Evolutionary conservation across 2,329 filamentous ascomycete species (phyloP).

Genomic region (Chrysoporthe puriensis): DNA sequence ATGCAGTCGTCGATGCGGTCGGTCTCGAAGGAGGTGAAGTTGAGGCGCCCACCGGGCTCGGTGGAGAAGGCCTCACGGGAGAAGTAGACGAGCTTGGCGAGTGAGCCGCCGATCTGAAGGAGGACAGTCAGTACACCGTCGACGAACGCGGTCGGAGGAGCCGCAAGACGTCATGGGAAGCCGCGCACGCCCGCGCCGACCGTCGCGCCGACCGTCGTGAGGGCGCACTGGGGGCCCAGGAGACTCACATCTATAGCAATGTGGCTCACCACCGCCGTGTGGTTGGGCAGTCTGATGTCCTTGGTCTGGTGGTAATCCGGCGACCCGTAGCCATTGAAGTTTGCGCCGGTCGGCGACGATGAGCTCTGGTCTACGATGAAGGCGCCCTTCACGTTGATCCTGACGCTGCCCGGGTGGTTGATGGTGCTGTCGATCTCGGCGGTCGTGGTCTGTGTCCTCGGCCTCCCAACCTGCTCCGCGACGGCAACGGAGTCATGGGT

Average conservation of each 20-base stretch:
- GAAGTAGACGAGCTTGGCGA: constrained; percentile 97
- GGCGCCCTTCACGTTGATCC: constrained; percentile 95
- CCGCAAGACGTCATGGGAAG: not conserved
- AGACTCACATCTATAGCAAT: constrained; percentile 87
- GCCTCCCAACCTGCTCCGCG: constrained; percentile 33
- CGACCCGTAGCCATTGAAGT: constrained; percentile 48
- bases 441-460: constrained; percentile 50
- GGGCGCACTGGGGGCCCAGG: not conserved
- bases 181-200: not conserved
- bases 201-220: not conserved
- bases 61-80: constrained; percentile 81
- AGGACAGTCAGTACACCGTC: not conserved
- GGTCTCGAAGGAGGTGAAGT: constrained; percentile 96
- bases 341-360: constrained; percentile 48
- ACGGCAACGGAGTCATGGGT: constrained; percentile 17
- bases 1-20: constrained; percentile 93
- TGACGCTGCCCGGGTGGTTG: constrained; percentile 70
- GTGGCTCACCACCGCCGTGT: constrained; percentile 93
- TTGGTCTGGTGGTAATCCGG: constrained; percentile 71
- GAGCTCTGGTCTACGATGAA: constrained; percentile 90
- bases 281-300: constrained; percentile 94
- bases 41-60: constrained; percentile 84
- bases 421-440: constrained; percentile 65
- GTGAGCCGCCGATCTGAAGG: constrained; percentile 84
- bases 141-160: not conserved